Conservation (phyloP, 306 rosid species). For the Echinosophora koreensis region DNA sequence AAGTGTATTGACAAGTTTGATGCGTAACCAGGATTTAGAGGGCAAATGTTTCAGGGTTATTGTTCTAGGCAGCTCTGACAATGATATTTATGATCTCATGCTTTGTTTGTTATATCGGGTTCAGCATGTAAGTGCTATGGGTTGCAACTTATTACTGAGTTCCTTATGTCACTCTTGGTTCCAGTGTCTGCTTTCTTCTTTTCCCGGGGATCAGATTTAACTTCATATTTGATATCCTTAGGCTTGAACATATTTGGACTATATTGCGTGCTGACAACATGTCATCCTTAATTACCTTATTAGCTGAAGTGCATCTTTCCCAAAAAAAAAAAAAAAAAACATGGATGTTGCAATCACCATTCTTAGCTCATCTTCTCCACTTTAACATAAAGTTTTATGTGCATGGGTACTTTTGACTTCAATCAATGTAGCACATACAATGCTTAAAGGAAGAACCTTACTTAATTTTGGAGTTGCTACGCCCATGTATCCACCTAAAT, state of each 20-base stretch:
- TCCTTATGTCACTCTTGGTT: slow-evolving; percentile 44
- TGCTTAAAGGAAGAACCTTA: slow-evolving; percentile 13
- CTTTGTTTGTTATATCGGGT: slow-evolving; percentile 52
- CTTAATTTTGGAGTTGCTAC: slow-evolving; percentile 30
- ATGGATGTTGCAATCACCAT: slow-evolving; percentile 29
- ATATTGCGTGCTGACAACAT: slow-evolving; percentile 35
- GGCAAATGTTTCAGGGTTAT: slow-evolving; percentile 56
- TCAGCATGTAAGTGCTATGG: slow-evolving; percentile 57
- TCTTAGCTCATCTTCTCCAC: slow-evolving; percentile 11
- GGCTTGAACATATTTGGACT: slow-evolving; percentile 27
- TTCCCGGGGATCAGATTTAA: slow-evolving; percentile 38
- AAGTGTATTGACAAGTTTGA: slow-evolving; percentile 70
- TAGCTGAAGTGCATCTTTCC: slow-evolving; percentile 30
- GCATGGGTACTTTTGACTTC: slow-evolving; percentile 10
- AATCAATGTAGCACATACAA: no score
- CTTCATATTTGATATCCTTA: slow-evolving; percentile 24
- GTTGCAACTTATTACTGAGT: slow-evolving; percentile 46
- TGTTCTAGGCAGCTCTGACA: slow-evolving; percentile 57
- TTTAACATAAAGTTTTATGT: not conserved
- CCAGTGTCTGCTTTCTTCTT: slow-evolving; percentile 41
- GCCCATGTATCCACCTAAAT: slow-evolving; percentile 27
- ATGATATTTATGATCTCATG: slow-evolving; percentile 54
- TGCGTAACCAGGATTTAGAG: slow-evolving; percentile 62
- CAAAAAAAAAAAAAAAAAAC: no score
- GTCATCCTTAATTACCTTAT: slow-evolving; percentile 39